phyloP scores from a whole-genome alignment of 2,329 filamentous ascomycete species.

The Aspergillus persii region DNA sequence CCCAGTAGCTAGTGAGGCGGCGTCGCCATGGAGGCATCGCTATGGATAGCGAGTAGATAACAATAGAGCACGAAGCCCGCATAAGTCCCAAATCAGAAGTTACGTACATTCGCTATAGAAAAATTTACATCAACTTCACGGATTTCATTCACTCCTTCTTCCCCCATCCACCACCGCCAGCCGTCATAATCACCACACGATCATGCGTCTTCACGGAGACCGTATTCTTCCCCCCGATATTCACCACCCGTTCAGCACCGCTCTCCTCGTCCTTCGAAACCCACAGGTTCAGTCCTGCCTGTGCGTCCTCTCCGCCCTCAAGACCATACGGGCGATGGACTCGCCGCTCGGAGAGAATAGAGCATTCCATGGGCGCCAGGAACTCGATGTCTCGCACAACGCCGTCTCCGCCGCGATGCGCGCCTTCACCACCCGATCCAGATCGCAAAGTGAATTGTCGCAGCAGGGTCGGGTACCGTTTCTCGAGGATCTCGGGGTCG shows the following conservation, averaged over 20 bases:
- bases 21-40: no score
- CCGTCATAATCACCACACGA: slow-evolving; percentile 60
- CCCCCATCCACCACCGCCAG: slow-evolving; percentile 50
- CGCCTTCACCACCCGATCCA: slow-evolving; percentile 65
- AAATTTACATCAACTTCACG: background rate
- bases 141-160: background rate
- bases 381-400: slow-evolving; percentile 83
- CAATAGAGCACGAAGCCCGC: no score
- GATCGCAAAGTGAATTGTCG: slow-evolving; percentile 67
- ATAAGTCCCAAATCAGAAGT: no score
- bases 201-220: slow-evolving; percentile 59
- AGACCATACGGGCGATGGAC: slow-evolving; percentile 80
- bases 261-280: slow-evolving; percentile 66
- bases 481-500: slow-evolving; percentile 77
- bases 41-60: no score
- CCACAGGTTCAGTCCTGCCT: slow-evolving; percentile 84
- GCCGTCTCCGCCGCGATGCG: slow-evolving; percentile 71
- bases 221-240: slow-evolving; percentile 63
- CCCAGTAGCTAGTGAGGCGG: no score
- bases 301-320: slow-evolving; percentile 74
- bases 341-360: slow-evolving; percentile 73
- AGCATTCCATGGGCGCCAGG: slow-evolving; percentile 74
- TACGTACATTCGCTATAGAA: background rate
- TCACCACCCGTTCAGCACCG: slow-evolving; percentile 53
- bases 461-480: slow-evolving; percentile 73